Evolutionary conservation across 1,139 yeast species (phyloP).

Genomic region (Hyphopichia fennica): DNA sequence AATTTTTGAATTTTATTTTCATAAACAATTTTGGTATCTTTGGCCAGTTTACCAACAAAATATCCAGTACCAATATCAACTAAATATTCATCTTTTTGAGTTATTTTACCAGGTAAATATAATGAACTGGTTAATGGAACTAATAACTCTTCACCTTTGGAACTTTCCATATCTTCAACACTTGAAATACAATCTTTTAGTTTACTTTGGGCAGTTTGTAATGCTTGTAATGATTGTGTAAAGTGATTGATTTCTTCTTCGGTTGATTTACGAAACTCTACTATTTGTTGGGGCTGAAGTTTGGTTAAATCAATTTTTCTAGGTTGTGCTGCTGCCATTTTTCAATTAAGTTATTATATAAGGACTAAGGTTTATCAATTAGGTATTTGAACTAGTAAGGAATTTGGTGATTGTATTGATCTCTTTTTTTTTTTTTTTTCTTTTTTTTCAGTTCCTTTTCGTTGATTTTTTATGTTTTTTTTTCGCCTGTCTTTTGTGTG

Average conservation of each 20-base stretch:
- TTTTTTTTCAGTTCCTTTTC: neutral
- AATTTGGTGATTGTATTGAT: neutral
- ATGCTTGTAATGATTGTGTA: conserved; percentile 79
- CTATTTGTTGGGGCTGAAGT: conserved; percentile 79
- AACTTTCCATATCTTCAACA: conserved; percentile 55
- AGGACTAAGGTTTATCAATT: neutral
- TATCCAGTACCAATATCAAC: conserved; percentile 98
- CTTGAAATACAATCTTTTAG: conserved; percentile 79
- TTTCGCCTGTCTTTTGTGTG: too few species aligned
- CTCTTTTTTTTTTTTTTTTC: neutral
- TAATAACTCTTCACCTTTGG: conserved; percentile 54
- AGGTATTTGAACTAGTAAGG: neutral
- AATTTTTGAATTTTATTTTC: conserved; percentile 72
- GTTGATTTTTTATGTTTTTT: neutral
- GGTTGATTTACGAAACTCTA: conserved; percentile 79
- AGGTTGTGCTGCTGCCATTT: conserved; percentile 12
- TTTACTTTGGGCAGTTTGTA: conserved; percentile 79
- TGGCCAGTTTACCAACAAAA: conserved; percentile 75
- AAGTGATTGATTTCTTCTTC: conserved; percentile 87
- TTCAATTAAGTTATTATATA: neutral
- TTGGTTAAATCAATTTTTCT: conserved; percentile 58
- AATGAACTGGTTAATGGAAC: conserved; percentile 89
- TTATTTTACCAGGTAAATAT: conserved; percentile 81
- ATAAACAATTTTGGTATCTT: conserved; percentile 73
- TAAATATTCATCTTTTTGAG: conserved; percentile 65